Evolutionary conservation across 768 basidiomycete genomes (phyloP).

Genomic region (Tubosaeta brunneosetosa): DNA sequence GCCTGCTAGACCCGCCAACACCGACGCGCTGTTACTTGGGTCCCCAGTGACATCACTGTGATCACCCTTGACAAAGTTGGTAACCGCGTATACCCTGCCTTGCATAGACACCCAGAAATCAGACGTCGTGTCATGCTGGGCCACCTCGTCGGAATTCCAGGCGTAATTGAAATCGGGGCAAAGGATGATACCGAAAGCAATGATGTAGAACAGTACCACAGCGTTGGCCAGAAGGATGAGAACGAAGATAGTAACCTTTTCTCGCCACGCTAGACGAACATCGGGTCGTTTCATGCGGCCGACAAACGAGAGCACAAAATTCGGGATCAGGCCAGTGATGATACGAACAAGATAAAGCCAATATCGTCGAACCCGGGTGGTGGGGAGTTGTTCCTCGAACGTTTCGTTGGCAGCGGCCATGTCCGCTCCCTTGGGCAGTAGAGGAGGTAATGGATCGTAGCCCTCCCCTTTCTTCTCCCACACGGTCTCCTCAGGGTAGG

Average conservation of each 20-base stretch:
- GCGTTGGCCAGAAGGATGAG: conserved; percentile 53
- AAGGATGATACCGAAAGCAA: conserved; percentile 55
- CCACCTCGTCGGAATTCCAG: conserved; percentile 49
- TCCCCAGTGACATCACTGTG: conserved; percentile 57
- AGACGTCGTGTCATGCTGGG: conserved; percentile 43
- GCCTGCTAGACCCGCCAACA: conserved; percentile 54
- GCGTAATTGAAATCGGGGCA: conserved; percentile 61
- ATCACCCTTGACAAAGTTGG: conserved; percentile 54
- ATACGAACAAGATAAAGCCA: conserved; percentile 56
- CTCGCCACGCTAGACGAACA: conserved; percentile 64
- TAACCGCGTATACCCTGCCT: conserved; percentile 59
- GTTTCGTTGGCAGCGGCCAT: conserved; percentile 42
- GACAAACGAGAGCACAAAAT: conserved; percentile 42
- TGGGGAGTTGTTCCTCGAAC: conserved; percentile 52
- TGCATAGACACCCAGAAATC: conserved; percentile 63
- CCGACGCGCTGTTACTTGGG: conserved; percentile 44
- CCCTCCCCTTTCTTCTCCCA: conserved; percentile 42
- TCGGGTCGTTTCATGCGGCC: conserved; percentile 69
- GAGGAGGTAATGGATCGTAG: conserved; percentile 28
- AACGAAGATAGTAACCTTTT: conserved; percentile 61
- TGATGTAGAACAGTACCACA: conserved; percentile 60
- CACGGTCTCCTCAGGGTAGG: conserved; percentile 33
- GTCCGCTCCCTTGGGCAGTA: conserved; percentile 34
- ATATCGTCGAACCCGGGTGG: conserved; percentile 49
- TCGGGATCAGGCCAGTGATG: conserved; percentile 53